Evolutionary conservation across 2,329 filamentous ascomycete genomes (phyloP).

Genomic region (Emergomyces orientalis): DNA sequence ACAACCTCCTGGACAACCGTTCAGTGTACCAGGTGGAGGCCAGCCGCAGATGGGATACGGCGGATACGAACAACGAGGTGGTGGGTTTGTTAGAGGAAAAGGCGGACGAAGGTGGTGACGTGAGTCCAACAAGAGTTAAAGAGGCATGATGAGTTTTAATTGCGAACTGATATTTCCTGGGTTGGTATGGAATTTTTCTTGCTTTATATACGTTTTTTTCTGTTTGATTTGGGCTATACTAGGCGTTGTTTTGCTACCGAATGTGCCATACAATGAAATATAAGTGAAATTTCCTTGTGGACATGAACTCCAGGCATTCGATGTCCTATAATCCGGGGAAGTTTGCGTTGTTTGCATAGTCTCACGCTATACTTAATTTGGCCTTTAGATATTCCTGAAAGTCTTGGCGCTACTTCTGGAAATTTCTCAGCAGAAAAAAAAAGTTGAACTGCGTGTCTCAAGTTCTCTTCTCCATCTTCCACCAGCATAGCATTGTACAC

Average conservation of each 20-base stretch:
- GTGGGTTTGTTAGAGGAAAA: slow-evolving; percentile 30
- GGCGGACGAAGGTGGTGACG: slow-evolving; percentile 30
- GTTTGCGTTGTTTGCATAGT: not conserved
- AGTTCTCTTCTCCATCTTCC: slow-evolving; percentile 6
- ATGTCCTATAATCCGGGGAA: slow-evolving; percentile 5
- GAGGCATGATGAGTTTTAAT: not conserved
- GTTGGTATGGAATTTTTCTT: not conserved
- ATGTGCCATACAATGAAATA: not conserved
- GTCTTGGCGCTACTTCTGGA: slow-evolving; percentile 20
- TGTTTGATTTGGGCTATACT: slow-evolving; percentile 1
- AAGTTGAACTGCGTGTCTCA: not conserved
- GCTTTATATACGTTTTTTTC: not conserved
- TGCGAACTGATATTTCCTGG: not conserved
- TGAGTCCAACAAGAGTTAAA: not conserved
- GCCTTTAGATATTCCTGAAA: not conserved
- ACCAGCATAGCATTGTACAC: not conserved
- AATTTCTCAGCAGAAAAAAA: slow-evolving; percentile 18
- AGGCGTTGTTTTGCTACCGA: not conserved
- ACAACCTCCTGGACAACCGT: slow-evolving; percentile 27
- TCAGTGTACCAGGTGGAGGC: slow-evolving; percentile 28
- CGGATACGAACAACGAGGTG: slow-evolving; percentile 32
- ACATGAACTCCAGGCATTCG: no score
- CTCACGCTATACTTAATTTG: not conserved
- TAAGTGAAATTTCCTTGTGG: not conserved
- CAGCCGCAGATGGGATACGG: slow-evolving; percentile 36